Evolutionary conservation across 805 yeast species (phyloP).

Genomic region (Zygotorulaspora florentina): DNA sequence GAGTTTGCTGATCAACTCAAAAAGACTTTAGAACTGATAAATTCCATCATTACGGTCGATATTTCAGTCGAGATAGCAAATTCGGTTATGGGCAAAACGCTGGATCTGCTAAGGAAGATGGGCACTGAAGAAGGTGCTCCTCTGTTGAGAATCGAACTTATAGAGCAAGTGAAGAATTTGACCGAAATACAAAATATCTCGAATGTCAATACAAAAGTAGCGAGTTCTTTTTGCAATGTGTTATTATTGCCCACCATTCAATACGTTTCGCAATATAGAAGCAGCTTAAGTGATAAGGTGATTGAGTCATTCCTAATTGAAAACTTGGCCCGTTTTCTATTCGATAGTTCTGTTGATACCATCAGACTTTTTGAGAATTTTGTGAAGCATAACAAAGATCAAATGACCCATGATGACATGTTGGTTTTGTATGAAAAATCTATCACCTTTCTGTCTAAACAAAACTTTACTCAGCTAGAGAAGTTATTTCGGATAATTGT

Average conservation of each 20-base stretch:
- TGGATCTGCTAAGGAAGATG: conserved; percentile 12
- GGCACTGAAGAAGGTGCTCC: neutral
- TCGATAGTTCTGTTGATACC: conserved; percentile 16
- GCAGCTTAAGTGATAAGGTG: neutral
- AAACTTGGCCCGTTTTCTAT: conserved; percentile 11
- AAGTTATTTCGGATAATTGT: conserved; percentile 43
- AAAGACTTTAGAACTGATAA: conserved; percentile 20
- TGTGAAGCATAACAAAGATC: conserved; percentile 10
- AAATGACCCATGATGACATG: conserved; percentile 11
- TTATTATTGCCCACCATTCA: conserved; percentile 23
- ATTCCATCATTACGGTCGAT: conserved; percentile 25
- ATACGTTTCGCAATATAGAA: conserved; percentile 12
- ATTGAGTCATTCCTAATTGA: conserved; percentile 3
- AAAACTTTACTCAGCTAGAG: conserved; percentile 39
- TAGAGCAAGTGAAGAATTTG: conserved; percentile 21
- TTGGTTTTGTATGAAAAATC: conserved; percentile 21
- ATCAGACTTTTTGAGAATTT: conserved; percentile 21
- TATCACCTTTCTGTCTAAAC: conserved; percentile 22
- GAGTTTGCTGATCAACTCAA: conserved; percentile 15
- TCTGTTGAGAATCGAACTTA: conserved; percentile 7
- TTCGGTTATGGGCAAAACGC: conserved; percentile 20
- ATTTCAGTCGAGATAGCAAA: conserved; percentile 25
- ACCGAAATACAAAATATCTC: conserved; percentile 19
- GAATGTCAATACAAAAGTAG: conserved; percentile 18
- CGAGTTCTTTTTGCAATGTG: conserved; percentile 20